A percentile compares a stretch with the other conserved stretches of the same genome.
phyloP scores from a whole-genome alignment of 2,329 filamentous ascomycete genomes.

The Tolypocladium cylindrosporum region DNA sequence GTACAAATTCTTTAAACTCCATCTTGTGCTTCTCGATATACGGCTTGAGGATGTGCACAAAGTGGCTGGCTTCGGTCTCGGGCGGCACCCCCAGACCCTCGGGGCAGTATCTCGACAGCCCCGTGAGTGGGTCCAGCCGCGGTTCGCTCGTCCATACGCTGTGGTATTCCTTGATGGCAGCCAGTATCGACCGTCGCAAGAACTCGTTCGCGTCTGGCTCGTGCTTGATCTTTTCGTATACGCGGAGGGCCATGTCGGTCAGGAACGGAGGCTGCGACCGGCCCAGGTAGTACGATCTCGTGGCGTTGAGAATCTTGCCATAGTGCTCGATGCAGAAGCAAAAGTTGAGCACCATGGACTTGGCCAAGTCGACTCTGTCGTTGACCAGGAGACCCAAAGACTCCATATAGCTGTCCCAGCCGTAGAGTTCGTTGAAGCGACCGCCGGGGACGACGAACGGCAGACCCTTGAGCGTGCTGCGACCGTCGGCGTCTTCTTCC shows the following conservation, averaged over 20 bases:
- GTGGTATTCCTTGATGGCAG: conserved; percentile 95
- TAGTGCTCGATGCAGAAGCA: conserved; percentile 98
- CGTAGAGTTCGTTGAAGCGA: conserved; percentile 95
- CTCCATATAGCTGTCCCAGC: conserved; percentile 99
- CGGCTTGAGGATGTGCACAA: conserved; percentile 70
- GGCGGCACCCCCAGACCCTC: conserved; percentile 79
- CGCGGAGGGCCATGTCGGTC: conserved; percentile 91
- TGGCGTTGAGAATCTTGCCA: conserved; percentile 96
- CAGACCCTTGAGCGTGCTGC: conserved; percentile 64
- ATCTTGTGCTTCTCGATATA: conserved; percentile 79
- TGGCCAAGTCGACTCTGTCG: conserved; percentile 76
- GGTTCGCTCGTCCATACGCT: conserved; percentile 77
- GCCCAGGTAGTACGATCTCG: conserved; percentile 87
- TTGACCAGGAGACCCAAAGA: conserved; percentile 81
- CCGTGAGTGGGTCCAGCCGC: conserved; percentile 65
- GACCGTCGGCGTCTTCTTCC: conserved; percentile 46
- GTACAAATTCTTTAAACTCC: conserved; percentile 74
- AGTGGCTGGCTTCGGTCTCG: conserved; percentile 82
- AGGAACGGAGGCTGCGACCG: conserved; percentile 94
- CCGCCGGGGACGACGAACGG: conserved; percentile 97
- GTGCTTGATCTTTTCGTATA: conserved; percentile 88
- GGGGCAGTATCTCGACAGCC: conserved; percentile 76
- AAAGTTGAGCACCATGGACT: conserved; percentile 92
- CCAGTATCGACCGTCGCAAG: conserved; percentile 66
- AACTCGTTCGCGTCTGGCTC: conserved; percentile 75